Evolutionary conservation across 2,329 filamentous ascomycete species (phyloP).

Genomic region (Sporothrix euskadiensis): DNA sequence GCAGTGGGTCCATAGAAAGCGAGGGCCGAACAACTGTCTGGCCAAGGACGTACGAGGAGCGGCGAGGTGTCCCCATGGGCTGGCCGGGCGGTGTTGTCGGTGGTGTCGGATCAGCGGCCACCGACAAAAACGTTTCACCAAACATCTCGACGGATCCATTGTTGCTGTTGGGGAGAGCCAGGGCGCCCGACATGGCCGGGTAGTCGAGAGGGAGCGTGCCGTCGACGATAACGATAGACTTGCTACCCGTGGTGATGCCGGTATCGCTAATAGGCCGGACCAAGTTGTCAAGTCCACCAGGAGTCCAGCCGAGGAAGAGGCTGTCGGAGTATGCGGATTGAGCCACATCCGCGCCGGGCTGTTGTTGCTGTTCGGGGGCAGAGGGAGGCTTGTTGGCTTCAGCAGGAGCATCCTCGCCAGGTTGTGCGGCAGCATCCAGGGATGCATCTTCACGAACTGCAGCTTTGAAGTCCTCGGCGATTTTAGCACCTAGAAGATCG

Average conservation of each 20-base stretch:
- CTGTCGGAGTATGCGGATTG: constrained; percentile 48
- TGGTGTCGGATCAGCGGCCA: constrained; percentile 57
- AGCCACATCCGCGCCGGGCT: constrained; percentile 36
- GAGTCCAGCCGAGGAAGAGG: constrained; percentile 30
- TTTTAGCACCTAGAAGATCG: constrained; percentile 77
- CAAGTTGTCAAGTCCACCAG: constrained; percentile 5
- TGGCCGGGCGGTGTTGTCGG: constrained; percentile 60
- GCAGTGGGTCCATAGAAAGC: constrained; percentile 45
- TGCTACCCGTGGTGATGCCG: constrained; percentile 74
- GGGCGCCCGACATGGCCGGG: constrained; percentile 54
- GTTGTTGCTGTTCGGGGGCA: constrained; percentile 29
- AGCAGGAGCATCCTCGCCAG: constrained; percentile 32
- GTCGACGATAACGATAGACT: constrained; percentile 87
- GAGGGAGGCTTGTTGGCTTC: background rate
- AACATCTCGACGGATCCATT: constrained; percentile 49
- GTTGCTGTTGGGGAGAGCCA: constrained; percentile 49
- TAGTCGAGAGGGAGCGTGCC: constrained; percentile 56
- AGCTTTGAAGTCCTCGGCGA: constrained; percentile 75
- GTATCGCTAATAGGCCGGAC: constrained; percentile 53
- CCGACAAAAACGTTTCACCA: constrained; percentile 52
- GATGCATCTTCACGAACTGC: constrained; percentile 67
- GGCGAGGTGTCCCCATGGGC: constrained; percentile 49
- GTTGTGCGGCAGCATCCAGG: constrained; percentile 40
- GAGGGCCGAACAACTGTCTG: constrained; percentile 46
- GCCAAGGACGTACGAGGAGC: constrained; percentile 58